phyloP scores from a whole-genome alignment of 768 basidiomycete genomes.

The Strobilomyces dryophilus region DNA sequence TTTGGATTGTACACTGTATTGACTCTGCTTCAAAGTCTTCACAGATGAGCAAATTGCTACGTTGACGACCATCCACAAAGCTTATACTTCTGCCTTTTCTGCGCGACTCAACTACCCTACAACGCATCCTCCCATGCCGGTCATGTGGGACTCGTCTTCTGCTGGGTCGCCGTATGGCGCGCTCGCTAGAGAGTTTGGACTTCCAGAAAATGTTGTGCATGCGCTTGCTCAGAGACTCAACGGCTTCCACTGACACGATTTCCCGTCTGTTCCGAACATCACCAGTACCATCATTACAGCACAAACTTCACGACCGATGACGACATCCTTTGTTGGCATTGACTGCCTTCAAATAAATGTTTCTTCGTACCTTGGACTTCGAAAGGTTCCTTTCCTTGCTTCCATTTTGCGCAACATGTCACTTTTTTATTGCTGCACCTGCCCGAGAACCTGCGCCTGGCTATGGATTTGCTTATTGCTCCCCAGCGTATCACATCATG shows the following conservation, averaged over 20 bases:
- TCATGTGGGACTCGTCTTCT: slow-evolving; percentile 18
- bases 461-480: slow-evolving; percentile 28
- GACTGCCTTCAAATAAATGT: slow-evolving; percentile 21
- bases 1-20: not conserved
- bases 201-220: slow-evolving; percentile 63
- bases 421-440: slow-evolving; percentile 16
- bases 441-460: slow-evolving; percentile 15
- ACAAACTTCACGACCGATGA: slow-evolving; percentile 18
- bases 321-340: slow-evolving; percentile 21
- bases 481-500: slow-evolving; percentile 14
- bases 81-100: slow-evolving; percentile 21
- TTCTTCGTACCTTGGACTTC: slow-evolving; percentile 26
- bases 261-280: not conserved
- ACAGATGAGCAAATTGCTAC: slow-evolving; percentile 54
- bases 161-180: slow-evolving; percentile 37
- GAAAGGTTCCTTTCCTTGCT: slow-evolving; percentile 8
- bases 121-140: slow-evolving; percentile 12
- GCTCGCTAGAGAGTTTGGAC: slow-evolving; percentile 73
- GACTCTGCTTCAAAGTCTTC: slow-evolving; percentile 43
- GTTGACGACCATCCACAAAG: slow-evolving; percentile 42
- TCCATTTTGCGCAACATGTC: slow-evolving; percentile 14
- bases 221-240: slow-evolving; percentile 59
- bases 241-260: slow-evolving; percentile 17
- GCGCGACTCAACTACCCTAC: slow-evolving; percentile 4
- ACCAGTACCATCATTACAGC: not conserved